Base-by-base conservation (phyloP, 805 yeast genomes). In the Ogataea pilisensis region DNA sequence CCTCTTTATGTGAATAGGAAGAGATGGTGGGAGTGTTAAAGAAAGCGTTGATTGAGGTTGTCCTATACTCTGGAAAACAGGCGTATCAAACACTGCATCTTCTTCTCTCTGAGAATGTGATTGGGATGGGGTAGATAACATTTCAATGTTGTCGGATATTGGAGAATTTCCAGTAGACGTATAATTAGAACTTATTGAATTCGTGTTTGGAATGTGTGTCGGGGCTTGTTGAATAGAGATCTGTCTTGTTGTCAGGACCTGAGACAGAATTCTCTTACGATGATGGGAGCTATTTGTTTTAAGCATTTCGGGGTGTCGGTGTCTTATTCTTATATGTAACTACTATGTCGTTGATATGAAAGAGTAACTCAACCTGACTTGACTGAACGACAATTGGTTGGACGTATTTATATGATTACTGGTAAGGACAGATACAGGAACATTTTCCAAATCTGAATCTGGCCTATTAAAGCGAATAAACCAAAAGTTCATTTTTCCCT, bases 11-110 rank as follows among this genome's bases (percentile, higher is more conserved):
- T 66, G 64, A 2, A 78, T 58, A 0, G 85, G 84, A 1, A 76
- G 61, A 0, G 85, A 78, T 1, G 86, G 79, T 1, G 82, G 80
- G n/a, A 75, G 54, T 1, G 68, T 61, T n/a, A 78, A 55, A 5
- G 75, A 64, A 18, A 78, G 57, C 0, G 77, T 64, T 0, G 78
- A 63, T 18, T 75, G 70, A 2, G 80, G 73, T 5, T 56, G 60
- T 6, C 80, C 82, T 41, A 78, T 50, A 0, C 75, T 61, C 34
- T 67, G 59, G 44, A 75, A 66, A 21, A 58, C 43, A 1, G 70
- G 65, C 3, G 44, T 51, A 18, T 42, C 43, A 5, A 42, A 39
- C 7, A 41, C 16, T 2, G 17, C 27, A 5, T 30, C 17, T 1
- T 24, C 28, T 8, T 41, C 32, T 13, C 26, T 22, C 3, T 34